A percentile compares a stretch with the other conserved stretches of the same genome.
Evolutionary conservation across 108 stramenopile genomes (phyloP).

Genomic region (Nitzschia sp.): DNA sequence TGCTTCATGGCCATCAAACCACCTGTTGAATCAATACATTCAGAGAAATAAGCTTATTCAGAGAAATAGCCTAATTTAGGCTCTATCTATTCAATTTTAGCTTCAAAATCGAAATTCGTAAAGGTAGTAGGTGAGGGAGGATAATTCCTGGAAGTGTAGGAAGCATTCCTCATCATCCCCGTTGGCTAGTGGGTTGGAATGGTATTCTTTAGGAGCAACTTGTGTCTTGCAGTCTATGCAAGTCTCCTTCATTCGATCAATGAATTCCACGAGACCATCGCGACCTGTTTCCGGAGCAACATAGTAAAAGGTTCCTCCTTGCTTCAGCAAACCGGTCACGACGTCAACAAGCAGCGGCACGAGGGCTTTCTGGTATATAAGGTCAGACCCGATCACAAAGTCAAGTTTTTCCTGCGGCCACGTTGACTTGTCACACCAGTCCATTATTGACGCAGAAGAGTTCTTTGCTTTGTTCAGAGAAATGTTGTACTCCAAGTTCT

Average conservation of each 20-base stretch:
- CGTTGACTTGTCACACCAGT: conserved; percentile 81
- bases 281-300: conserved; percentile 57
- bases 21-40: too few relatives aligned
- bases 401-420: conserved; percentile 77
- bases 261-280: conserved; percentile 66
- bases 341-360: conserved; percentile 74
- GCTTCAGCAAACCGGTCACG: conserved; percentile 53
- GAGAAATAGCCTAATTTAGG: too few relatives aligned
- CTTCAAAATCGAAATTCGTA: conserved; percentile 59
- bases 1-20: too few relatives aligned
- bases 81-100: too few relatives aligned
- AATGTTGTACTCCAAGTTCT: conserved; percentile 79
- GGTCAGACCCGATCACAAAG: conserved; percentile 82
- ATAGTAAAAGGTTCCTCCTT: conserved; percentile 53
- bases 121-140: conserved; percentile 60
- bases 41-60: too few relatives aligned
- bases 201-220: conserved; percentile 50
- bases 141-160: conserved; percentile 81
- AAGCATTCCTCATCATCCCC: conserved; percentile 80
- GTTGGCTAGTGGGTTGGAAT: conserved; percentile 60
- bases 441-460: conserved; percentile 46
- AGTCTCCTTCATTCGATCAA: conserved; percentile 51
- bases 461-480: conserved; percentile 50
- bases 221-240: conserved; percentile 25
- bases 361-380: conserved; percentile 82